These are phyloP conservation scores for Torrubiellomyces zombiae DNA, from an alignment of 2,329 filamentous ascomycete species.

Conservation along the genomic window DNA sequence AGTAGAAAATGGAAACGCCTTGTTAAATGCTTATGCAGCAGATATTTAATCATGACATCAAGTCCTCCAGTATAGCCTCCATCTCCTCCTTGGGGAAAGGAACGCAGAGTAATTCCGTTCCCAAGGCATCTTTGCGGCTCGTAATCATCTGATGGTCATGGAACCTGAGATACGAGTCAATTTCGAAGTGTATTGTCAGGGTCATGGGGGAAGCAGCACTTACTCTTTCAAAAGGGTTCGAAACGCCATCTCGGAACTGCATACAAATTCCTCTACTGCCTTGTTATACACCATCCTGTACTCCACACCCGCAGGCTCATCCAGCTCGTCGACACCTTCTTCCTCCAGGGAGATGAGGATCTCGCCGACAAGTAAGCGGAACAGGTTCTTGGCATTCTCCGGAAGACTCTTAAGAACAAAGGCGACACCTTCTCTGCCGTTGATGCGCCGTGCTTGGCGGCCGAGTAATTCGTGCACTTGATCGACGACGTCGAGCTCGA, in stretches of 20 bases:
- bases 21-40: neutral
- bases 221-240: constrained; percentile 84
- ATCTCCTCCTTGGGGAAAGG: constrained; percentile 80
- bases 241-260: constrained; percentile 91
- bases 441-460: constrained; percentile 59
- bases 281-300: constrained; percentile 89
- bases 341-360: constrained; percentile 56
- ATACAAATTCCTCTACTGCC: constrained; percentile 91
- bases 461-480: constrained; percentile 79
- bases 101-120: constrained; percentile 70
- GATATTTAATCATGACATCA: constrained; percentile 13
- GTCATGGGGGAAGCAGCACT: constrained; percentile 16
- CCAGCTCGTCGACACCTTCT: constrained; percentile 24
- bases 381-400: constrained; percentile 80
- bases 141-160: constrained; percentile 97
- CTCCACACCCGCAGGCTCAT: constrained; percentile 54
- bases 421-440: constrained; percentile 78
- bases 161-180: constrained; percentile 37
- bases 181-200: too few relatives aligned
- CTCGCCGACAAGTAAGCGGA: constrained; percentile 70
- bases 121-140: constrained; percentile 68
- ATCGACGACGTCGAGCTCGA: constrained; percentile 72
- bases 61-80: constrained; percentile 73
- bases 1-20: neutral
- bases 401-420: constrained; percentile 84